These are phyloP conservation scores for Eutypella sp. DNA, from an alignment of 2,329 filamentous ascomycete genomes.

Conservation along the genomic window DNA sequence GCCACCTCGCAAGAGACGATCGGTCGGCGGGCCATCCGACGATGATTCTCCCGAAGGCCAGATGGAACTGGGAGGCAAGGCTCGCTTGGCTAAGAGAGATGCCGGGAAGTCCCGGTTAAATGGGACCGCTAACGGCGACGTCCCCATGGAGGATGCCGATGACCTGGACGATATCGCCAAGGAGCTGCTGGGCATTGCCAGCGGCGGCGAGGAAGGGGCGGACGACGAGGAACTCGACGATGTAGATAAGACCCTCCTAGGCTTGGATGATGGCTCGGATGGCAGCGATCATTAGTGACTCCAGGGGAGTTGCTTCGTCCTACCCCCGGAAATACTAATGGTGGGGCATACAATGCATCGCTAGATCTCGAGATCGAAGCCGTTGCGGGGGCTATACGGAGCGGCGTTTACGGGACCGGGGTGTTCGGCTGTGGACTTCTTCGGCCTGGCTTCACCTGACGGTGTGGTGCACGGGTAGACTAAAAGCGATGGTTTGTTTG, in stretches of 20 bases:
- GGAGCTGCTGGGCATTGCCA: conserved; percentile 43
- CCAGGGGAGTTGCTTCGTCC: neutral
- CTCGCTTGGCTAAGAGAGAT: conserved; percentile 26
- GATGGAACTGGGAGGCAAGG: conserved; percentile 25
- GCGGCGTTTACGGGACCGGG: too few species aligned
- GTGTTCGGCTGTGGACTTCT: too few species aligned
- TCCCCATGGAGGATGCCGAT: conserved; percentile 42
- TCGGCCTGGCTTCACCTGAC: too few species aligned
- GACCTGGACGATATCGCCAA: conserved; percentile 52
- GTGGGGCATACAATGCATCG: neutral
- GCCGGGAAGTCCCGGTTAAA: conserved; percentile 24
- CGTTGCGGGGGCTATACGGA: too few species aligned
- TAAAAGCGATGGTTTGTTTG: too few species aligned
- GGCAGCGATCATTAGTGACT: conserved; percentile 17
- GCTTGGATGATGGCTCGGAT: conserved; percentile 26
- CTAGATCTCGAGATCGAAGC: too few species aligned
- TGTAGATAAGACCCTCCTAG: conserved; percentile 27
- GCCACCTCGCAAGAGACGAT: conserved; percentile 38
- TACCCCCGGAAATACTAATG: neutral
- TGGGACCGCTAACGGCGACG: conserved; percentile 37
- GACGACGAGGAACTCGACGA: conserved; percentile 37
- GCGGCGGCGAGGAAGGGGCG: conserved; percentile 40
- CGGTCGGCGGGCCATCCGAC: conserved; percentile 15
- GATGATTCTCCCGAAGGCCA: conserved; percentile 17
- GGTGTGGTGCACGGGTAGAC: too few species aligned